Conservation (phyloP, 805 yeast genomes). For the Clavispora asparagi region DNA sequence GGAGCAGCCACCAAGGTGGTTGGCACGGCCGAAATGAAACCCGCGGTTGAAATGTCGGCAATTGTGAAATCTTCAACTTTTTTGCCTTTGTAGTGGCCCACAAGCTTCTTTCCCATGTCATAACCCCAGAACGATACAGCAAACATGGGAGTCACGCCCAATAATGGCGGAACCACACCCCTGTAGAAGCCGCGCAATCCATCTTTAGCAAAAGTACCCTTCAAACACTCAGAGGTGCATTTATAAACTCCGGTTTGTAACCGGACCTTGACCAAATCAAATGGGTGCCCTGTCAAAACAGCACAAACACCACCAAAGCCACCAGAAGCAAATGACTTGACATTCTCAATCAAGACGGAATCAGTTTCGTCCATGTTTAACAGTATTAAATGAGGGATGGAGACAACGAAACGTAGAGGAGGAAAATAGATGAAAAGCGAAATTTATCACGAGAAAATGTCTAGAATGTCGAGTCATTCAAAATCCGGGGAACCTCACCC, state of each 20-base stretch:
- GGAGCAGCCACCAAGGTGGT: slow-evolving; percentile 97
- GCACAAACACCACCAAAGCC: slow-evolving; percentile 98
- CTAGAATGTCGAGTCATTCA: background rate
- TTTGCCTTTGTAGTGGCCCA: slow-evolving; percentile 39
- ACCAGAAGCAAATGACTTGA: slow-evolving; percentile 85
- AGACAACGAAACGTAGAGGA: background rate
- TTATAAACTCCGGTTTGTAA: slow-evolving; percentile 76
- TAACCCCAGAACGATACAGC: slow-evolving; percentile 99
- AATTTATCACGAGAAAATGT: background rate
- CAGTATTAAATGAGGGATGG: background rate
- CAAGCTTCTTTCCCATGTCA: slow-evolving; percentile 82
- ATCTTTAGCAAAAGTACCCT: slow-evolving; percentile 61
- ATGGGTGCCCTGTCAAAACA: slow-evolving; percentile 93
- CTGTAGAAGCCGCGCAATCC: slow-evolving; percentile 82
- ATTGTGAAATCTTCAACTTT: slow-evolving; percentile 46
- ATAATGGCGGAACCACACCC: slow-evolving; percentile 89
- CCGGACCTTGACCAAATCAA: slow-evolving; percentile 87
- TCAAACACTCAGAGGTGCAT: slow-evolving; percentile 63
- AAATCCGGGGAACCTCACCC: background rate
- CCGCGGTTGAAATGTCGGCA: slow-evolving; percentile 80
- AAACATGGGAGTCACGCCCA: slow-evolving; percentile 98
- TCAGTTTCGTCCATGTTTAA: slow-evolving; percentile 39
- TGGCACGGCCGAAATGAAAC: slow-evolving; percentile 90
- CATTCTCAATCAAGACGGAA: slow-evolving; percentile 60
- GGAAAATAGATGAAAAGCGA: background rate